phyloP scores from a whole-genome alignment of 2,329 filamentous ascomycete species.

The Xylariaceae sp. region DNA sequence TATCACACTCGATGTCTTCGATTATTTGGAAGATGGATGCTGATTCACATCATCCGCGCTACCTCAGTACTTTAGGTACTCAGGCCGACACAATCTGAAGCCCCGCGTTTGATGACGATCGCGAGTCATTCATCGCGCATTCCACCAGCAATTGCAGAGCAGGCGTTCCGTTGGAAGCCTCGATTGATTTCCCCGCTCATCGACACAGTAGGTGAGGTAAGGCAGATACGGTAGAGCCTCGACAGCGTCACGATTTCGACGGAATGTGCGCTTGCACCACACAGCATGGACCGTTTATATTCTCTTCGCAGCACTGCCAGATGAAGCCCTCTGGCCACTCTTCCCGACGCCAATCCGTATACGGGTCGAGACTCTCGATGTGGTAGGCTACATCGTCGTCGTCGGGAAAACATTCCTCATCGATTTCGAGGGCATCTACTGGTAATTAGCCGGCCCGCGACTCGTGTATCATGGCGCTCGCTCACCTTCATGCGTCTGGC shows the following conservation, averaged over 20 bases:
- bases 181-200: too few relatives aligned
- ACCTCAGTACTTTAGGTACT: too few relatives aligned
- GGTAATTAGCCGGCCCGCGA: not conserved
- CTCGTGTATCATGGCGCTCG: not conserved
- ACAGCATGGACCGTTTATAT: constrained; percentile 1
- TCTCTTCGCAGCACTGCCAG: constrained; percentile 6
- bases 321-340: constrained; percentile 5
- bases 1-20: too few relatives aligned
- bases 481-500: constrained; percentile 3
- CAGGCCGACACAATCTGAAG: too few relatives aligned
- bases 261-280: constrained; percentile 5
- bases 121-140: too few relatives aligned
- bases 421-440: constrained; percentile 3
- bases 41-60: too few relatives aligned
- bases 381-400: constrained; percentile 4
- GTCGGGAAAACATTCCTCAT: constrained; percentile 5
- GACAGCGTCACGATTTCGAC: constrained; percentile 1
- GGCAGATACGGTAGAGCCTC: too few relatives aligned
- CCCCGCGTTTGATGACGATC: too few relatives aligned
- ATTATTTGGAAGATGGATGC: too few relatives aligned
- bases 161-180: too few relatives aligned
- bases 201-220: too few relatives aligned
- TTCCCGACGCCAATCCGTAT: constrained; percentile 10
- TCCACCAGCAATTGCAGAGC: too few relatives aligned
- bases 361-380: not conserved